phyloP scores from a whole-genome alignment of 2,329 filamentous ascomycete genomes.

The Cladosporium phlei region DNA sequence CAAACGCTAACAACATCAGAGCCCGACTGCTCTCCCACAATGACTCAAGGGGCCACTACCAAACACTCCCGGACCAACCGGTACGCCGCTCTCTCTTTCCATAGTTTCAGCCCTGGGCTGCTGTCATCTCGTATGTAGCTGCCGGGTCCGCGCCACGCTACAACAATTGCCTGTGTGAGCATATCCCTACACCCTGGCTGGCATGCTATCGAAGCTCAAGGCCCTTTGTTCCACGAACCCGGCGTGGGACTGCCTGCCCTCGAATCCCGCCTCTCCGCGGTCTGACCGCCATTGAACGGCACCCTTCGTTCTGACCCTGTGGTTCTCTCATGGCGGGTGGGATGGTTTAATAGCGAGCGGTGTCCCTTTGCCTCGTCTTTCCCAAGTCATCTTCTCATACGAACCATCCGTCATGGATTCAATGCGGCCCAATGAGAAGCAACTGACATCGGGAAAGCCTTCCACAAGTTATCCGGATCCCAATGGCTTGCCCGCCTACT shows the following conservation, averaged over 20 bases:
- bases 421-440: slow-evolving; percentile 1
- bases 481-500: slow-evolving; percentile 2
- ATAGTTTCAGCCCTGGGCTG: slow-evolving; percentile 9
- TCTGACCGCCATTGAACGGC: slow-evolving; percentile 13
- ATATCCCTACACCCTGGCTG: slow-evolving; percentile 10
- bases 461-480: not conserved
- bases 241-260: slow-evolving; percentile 7
- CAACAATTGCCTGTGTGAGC: slow-evolving; percentile 6
- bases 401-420: not conserved
- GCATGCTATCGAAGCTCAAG: not conserved
- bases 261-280: slow-evolving; percentile 6
- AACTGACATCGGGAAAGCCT: slow-evolving; percentile 5
- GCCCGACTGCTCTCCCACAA: not conserved
- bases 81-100: not conserved
- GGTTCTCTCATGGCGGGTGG: not conserved
- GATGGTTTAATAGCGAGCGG: not conserved
- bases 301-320: not conserved
- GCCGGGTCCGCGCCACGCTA: slow-evolving; percentile 9
- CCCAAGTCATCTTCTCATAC: not conserved
- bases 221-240: slow-evolving; percentile 11
- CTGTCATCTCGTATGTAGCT: slow-evolving; percentile 7
- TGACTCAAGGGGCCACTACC: slow-evolving; percentile 1
- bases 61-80: not conserved
- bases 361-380: not conserved
- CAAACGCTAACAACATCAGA: not conserved